Conservation (phyloP, 345 rosid genomes). For the Populus nigra region DNA sequence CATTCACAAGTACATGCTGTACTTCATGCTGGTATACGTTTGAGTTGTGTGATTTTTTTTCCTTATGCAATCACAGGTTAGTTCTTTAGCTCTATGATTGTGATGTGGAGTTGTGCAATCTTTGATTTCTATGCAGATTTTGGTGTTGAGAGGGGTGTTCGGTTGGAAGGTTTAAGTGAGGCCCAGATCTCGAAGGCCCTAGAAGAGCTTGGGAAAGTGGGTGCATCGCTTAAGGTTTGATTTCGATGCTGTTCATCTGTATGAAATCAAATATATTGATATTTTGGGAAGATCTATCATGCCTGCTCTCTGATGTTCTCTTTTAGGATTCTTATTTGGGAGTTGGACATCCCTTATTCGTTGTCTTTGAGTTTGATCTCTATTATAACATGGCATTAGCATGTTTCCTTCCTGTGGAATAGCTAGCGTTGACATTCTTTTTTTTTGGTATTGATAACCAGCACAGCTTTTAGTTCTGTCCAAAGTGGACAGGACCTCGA, state of each 20-base stretch:
- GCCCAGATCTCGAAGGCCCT: constrained; percentile 60
- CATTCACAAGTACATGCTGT: not conserved
- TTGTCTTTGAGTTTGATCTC: not conserved
- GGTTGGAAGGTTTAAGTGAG: constrained; percentile 57
- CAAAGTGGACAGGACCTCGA: not conserved
- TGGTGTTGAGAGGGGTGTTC: constrained; percentile 68
- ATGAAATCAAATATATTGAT: constrained; percentile 28
- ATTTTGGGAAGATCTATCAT: not conserved
- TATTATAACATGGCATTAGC: not conserved
- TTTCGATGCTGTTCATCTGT: constrained; percentile 13
- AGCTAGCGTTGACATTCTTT: not conserved
- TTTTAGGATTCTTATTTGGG: not conserved
- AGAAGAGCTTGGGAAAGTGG: constrained; percentile 56
- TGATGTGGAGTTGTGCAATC: not conserved
- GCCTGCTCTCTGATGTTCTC: not conserved
- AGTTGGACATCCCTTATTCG: not conserved
- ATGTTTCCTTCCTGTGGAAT: not conserved
- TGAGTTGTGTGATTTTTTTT: not conserved
- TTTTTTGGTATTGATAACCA: not conserved
- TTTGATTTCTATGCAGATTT: constrained; percentile 39
- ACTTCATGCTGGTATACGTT: not conserved
- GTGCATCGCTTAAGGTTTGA: constrained; percentile 47
- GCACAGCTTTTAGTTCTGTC: not conserved
- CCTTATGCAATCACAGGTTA: not conserved
- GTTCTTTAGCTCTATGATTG: not conserved